A percentile compares a stretch with the other conserved stretches of the same genome.
These are phyloP conservation scores for Phytophthora pinifolia DNA, from an alignment of 352 stramenopile genomes.

Conservation along the genomic window DNA sequence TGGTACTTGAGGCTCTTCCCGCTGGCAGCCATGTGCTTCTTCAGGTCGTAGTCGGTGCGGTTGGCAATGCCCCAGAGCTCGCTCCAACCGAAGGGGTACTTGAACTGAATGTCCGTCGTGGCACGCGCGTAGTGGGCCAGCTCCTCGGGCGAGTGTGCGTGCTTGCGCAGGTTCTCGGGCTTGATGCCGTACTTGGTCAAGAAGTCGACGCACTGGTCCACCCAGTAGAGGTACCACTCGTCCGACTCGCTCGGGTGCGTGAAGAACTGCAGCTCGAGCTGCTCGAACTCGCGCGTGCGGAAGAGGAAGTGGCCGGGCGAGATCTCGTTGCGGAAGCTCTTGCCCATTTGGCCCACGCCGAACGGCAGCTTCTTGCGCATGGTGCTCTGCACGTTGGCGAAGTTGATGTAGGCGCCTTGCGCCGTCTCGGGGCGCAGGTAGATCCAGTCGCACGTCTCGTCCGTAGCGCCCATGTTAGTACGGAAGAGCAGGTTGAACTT, in stretches of 20 bases:
- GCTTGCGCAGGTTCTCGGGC: conserved; percentile 88
- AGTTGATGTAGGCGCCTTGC: conserved; percentile 98
- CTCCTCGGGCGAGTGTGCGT: conserved; percentile 91
- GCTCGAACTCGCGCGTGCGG: conserved; percentile 97
- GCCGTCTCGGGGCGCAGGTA: conserved; percentile 98
- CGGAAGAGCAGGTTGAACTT: conserved; percentile 99
- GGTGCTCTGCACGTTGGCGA: conserved; percentile 93
- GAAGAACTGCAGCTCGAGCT: conserved; percentile 94
- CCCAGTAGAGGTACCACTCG: conserved; percentile 90
- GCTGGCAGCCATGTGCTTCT: conserved; percentile 93
- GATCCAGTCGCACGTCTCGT: conserved; percentile 86
- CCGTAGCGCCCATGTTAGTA: conserved; percentile 94
- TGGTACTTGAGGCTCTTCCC: conserved; percentile 89
- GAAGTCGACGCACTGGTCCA: conserved; percentile 91
- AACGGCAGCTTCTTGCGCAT: conserved; percentile 94
- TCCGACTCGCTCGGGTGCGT: conserved; percentile 76
- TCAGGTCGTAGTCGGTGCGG: conserved; percentile 95
- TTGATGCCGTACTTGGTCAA: conserved; percentile 90
- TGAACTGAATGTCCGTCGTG: conserved; percentile 98
- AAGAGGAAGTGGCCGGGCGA: conserved; percentile 97
- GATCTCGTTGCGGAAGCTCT: conserved; percentile 99
- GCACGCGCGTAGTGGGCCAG: conserved; percentile 96
- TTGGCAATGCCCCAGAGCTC: conserved; percentile 97
- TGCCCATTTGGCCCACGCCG: conserved; percentile 97
- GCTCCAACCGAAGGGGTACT: conserved; percentile 96